These are phyloP conservation scores for Arachnopeziza araneosa DNA, from an alignment of 2,329 filamentous ascomycete species.

Conservation along the genomic window DNA sequence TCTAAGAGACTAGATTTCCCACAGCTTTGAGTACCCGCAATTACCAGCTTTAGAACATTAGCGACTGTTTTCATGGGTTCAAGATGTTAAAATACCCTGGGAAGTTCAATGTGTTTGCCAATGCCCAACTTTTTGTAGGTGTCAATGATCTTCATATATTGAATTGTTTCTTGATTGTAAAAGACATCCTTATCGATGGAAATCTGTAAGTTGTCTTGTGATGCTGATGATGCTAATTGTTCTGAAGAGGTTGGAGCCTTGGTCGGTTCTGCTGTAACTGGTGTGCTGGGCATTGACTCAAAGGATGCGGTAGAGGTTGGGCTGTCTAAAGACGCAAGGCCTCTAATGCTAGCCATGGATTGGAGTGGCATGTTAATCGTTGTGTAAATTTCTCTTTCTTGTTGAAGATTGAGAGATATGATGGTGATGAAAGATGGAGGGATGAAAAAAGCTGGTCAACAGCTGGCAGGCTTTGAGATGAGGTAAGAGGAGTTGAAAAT, in stretches of 20 bases:
- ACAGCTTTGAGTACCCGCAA: slow-evolving; percentile 3
- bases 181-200: not conserved
- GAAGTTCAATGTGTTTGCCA: slow-evolving; percentile 1
- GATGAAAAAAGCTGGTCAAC: not conserved
- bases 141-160: slow-evolving; percentile 7
- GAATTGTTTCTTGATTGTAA: not conserved
- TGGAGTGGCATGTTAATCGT: not conserved
- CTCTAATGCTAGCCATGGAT: not conserved
- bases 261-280: not conserved
- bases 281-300: not conserved
- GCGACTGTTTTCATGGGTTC: not conserved
- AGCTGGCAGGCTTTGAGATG: not conserved
- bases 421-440: not conserved
- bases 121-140: slow-evolving; percentile 4
- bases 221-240: not conserved
- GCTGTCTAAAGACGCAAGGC: not conserved
- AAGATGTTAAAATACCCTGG: not conserved
- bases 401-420: not conserved
- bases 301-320: not conserved
- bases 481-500: not conserved
- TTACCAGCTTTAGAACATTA: slow-evolving; percentile 1
- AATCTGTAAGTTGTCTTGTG: not conserved
- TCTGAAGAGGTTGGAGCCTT: not conserved
- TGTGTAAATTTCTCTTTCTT: not conserved
- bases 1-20: slow-evolving; percentile 6